A percentile compares a stretch with the other conserved stretches of the same genome.
Conservation (phyloP, 305 asterid genomes). For the Fraxinus paxiana region DNA sequence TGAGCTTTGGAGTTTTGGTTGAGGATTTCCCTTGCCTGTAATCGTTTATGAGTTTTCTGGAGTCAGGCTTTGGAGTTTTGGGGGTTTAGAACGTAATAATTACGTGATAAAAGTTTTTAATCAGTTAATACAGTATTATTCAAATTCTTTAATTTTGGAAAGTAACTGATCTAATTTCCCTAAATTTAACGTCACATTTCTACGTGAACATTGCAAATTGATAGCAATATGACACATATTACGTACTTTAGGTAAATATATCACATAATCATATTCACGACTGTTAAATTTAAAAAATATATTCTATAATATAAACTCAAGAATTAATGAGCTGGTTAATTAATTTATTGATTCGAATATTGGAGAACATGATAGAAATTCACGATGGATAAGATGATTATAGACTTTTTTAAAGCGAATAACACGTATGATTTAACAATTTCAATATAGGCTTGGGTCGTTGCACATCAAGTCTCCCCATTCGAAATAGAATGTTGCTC, state of each 20-base stretch:
- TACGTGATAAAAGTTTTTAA: too few relatives aligned
- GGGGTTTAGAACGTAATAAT: too few relatives aligned
- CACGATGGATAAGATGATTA: neutral
- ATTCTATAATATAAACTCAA: too few relatives aligned
- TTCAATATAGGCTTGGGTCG: neutral
- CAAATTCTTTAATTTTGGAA: too few relatives aligned
- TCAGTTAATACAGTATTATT: too few relatives aligned
- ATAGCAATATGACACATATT: neutral
- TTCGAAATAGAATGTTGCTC: neutral
- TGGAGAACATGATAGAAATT: neutral
- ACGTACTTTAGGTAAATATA: neutral
- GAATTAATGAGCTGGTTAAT: too few relatives aligned
- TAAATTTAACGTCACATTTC: neutral
- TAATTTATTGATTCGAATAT: neutral
- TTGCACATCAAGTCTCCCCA: neutral
- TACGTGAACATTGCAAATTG: neutral
- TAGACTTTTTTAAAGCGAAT: neutral
- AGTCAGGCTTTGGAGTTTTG: too few relatives aligned
- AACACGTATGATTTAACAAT: neutral
- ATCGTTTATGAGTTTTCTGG: too few relatives aligned
- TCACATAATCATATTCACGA: neutral
- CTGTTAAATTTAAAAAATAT: neutral
- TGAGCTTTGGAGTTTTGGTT: too few relatives aligned
- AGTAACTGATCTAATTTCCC: too few relatives aligned
- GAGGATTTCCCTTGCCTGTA: too few relatives aligned